These are phyloP conservation scores for Boletus patriciae DNA, from an alignment of 768 basidiomycete species.

Conservation along the genomic window DNA sequence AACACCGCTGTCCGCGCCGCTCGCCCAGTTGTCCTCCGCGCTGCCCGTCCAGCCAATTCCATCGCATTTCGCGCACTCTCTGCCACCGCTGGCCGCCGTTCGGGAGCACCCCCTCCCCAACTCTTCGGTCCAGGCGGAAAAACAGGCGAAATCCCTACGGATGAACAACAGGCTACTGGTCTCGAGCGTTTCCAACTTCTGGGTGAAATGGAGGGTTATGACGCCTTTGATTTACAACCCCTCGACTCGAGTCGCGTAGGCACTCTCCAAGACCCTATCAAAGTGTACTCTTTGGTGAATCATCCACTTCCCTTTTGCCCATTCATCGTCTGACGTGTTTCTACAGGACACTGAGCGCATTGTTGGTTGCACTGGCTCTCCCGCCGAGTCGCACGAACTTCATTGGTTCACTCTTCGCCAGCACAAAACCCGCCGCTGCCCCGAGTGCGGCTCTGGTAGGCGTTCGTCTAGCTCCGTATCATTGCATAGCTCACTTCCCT, in stretches of 20 bases:
- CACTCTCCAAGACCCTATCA: slow-evolving; percentile 83
- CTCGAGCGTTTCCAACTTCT: slow-evolving; percentile 93
- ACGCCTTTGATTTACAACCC: slow-evolving; percentile 86
- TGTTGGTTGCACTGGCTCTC: slow-evolving; percentile 92
- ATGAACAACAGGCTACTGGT: slow-evolving; percentile 92
- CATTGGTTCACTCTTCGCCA: slow-evolving; percentile 75
- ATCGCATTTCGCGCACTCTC: slow-evolving; percentile 56
- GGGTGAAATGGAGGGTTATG: slow-evolving; percentile 83
- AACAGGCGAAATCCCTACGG: slow-evolving; percentile 74
- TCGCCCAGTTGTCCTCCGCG: slow-evolving; percentile 27
- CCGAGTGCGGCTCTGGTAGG: slow-evolving; percentile 91
- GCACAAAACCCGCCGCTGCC: slow-evolving; percentile 76
- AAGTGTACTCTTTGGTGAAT: slow-evolving; percentile 78
- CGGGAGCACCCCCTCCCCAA: slow-evolving; percentile 61
- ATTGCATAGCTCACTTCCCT: slow-evolving; percentile 6
- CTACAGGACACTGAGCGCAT: slow-evolving; percentile 75
- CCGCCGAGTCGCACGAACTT: slow-evolving; percentile 93
- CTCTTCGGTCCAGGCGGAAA: slow-evolving; percentile 74
- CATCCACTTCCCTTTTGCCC: neutral
- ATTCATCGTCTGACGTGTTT: neutral
- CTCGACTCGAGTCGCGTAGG: slow-evolving; percentile 84
- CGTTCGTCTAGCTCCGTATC: slow-evolving; percentile 8
- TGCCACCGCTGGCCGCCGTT: slow-evolving; percentile 52
- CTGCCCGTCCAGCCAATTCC: slow-evolving; percentile 21
- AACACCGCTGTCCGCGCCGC: slow-evolving; percentile 26